Evolutionary conservation across 2,329 filamentous ascomycete species (phyloP).

Genomic region (Fusarium lyarnte): DNA sequence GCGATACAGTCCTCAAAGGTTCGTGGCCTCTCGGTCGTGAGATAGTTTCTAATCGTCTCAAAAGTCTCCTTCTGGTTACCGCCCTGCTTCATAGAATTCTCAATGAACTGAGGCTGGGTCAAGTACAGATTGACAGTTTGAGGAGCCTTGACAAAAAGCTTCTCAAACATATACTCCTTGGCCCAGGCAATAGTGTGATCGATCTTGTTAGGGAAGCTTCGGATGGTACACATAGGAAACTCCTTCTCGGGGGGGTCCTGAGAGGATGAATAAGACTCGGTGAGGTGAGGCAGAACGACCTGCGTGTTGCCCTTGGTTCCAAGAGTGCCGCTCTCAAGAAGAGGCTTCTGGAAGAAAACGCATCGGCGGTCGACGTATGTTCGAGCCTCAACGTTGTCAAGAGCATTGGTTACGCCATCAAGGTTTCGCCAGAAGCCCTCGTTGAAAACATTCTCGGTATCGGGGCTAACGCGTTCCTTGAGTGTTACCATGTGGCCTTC

Average conservation of each 20-base stretch:
- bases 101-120: conserved; percentile 89
- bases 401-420: conserved; percentile 93
- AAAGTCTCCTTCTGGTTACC: conserved; percentile 95
- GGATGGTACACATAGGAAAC: conserved; percentile 98
- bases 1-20: conserved; percentile 96
- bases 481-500: conserved; percentile 84
- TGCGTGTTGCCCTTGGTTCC: conserved; percentile 99
- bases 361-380: conserved; percentile 97
- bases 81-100: conserved; percentile 86
- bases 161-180: conserved; percentile 89
- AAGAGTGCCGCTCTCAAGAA: conserved; percentile 96
- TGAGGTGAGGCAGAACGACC: conserved; percentile 88
- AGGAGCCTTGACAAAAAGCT: conserved; percentile 90
- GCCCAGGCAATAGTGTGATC: conserved; percentile 99
- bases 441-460: conserved; percentile 94
- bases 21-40: conserved; percentile 90
- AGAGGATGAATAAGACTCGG: conserved; percentile 94
- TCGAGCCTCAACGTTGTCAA: conserved; percentile 97
- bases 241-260: conserved; percentile 98
- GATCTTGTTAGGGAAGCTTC: conserved; percentile 97
- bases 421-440: conserved; percentile 89
- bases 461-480: conserved; percentile 88
- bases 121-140: conserved; percentile 96
- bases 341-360: conserved; percentile 97
- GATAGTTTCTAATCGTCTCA: conserved; percentile 87